A percentile compares a stretch with the other conserved stretches of the same genome.
These are phyloP conservation scores for Marasmius sp. DNA, from an alignment of 1,284 basidiomycete species.

Conservation along the genomic window DNA sequence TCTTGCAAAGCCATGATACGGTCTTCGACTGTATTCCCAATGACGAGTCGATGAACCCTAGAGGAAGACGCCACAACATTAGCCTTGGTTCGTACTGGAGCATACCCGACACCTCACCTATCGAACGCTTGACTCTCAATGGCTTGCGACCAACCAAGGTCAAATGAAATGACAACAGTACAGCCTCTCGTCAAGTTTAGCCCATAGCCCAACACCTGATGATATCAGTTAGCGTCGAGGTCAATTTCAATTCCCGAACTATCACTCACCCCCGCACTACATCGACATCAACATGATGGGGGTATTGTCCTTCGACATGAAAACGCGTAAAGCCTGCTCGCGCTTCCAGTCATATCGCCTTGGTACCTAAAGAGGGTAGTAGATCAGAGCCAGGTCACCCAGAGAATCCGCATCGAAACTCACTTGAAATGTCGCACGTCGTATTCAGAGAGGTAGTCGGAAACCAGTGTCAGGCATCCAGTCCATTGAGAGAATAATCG, in stretches of 20 bases:
- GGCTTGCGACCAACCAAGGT: conserved; percentile 62
- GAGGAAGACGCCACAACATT: no score
- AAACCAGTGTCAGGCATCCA: no score
- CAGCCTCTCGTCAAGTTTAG: conserved; percentile 60
- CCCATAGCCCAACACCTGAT: conserved; percentile 49
- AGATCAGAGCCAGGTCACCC: background rate
- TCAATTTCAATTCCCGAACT: background rate
- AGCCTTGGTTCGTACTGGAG: no score
- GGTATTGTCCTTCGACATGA: conserved; percentile 57
- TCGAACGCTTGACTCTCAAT: no score
- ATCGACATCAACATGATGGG: conserved; percentile 58
- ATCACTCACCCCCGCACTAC: conserved; percentile 53
- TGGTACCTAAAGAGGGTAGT: conserved; percentile 41
- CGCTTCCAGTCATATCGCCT: conserved; percentile 61
- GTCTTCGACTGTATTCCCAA: no score
- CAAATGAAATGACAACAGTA: conserved; percentile 61
- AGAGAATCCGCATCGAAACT: no score
- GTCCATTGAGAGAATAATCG: conserved; percentile 59
- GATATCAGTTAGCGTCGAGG: background rate
- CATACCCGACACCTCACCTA: no score
- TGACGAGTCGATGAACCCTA: no score
- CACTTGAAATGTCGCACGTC: no score
- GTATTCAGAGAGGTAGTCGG: no score
- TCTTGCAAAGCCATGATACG: no score
- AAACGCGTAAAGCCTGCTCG: conserved; percentile 49